Evolutionary conservation across 2,329 filamentous ascomycete species (phyloP), one percentile per base, ranked within the genome.

Genomic region (Ceratocystis huliohia): DNA sequence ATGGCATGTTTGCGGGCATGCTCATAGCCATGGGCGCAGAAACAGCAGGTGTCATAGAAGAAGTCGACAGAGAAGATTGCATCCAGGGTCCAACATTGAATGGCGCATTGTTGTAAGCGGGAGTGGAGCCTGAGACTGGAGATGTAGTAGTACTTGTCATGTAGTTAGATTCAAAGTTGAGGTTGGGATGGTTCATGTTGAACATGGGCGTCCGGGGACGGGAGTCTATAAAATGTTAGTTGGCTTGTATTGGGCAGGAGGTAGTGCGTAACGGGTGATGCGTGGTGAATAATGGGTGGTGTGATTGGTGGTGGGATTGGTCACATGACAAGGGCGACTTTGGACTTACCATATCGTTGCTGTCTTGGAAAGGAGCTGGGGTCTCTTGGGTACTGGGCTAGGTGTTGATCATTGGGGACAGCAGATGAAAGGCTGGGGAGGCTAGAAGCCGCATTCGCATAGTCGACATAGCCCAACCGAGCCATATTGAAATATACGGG

Each of bases 111-210:
- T 30, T 30, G 37, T 28, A 63, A 8, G 61, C 41, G 13, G 41
- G 22, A 1, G 41, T 33, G 15, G 41, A 63, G n/a, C 5, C 41
- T 5, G 41, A 25, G 17, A 46, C 44, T 41, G 44, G 13, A 6
- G 25, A 22, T 20, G 41, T 45, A n/a, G 44, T 28, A 15, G 61
- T 28, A 41, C 33, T 17, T 30, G 61, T 20, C 44, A 46, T 50
- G 56, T 59, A 59, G 25, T 37, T 37, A 30, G 56, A 59, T 28
- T 59, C 56, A 37, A 59, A 59, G 56, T n/a, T 37, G 25, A 59
- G 28, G 5, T 59, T 30, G 15, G 56, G 15, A 37, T 37, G 13
- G 56, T 33, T 46, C 2, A 48, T 30, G 61, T 25, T 63, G 44
- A 46, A 30, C 25, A 63, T 30, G 20, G 61, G 25, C 6, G 61